Evolutionary conservation across 1,284 basidiomycete genomes (phyloP), one percentile per base, ranked within the genome.

Genomic region (Cutaneotrichosporon sp.): DNA sequence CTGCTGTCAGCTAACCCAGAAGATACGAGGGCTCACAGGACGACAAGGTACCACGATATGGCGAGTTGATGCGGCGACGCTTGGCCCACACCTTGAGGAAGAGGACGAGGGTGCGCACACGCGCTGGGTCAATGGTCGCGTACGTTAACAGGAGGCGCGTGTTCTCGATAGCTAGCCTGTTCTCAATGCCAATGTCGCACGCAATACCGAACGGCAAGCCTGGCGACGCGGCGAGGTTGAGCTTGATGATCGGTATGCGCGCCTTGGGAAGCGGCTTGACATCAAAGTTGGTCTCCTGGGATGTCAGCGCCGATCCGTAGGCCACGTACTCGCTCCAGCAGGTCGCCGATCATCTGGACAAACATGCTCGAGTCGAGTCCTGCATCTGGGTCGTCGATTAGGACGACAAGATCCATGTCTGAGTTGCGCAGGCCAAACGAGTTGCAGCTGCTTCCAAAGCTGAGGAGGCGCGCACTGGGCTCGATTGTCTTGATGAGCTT

Each of bases 81-180:
- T 99, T 99, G 75, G 92, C 92, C 96, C 96, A 99, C 38, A 99
- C 93, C 85, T 99, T 99, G 76, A 99, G 86, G 82, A 99, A 98
- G 63, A 99, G 85, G 52, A 99, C 96, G 79, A 99, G 85, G 0
- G 93, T 95, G 68, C 95, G 86, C 62, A 99, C 89, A 70, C 96
- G 87, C 42, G 91, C 90, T 16, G 95, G 93, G 81, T 99, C 96
- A 72, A 98, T 89, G 85, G 94, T 94, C 70, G 96, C 95, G 81
- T 99, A 99, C 75, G 92, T 98, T 85, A 97, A 90, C 65, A 99
- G 84, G 67, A 99, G 82, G 56, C 97, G 87, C 53, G 96, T 99
- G 80, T 99, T 99, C 82, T 99, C 96, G 65, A 99, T 85, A 21
- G 96, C 96, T 55, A 99, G 84, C 72, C 94, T 86, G 81, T 98